A percentile compares a stretch with the other conserved stretches of the same genome.
phyloP scores from a whole-genome alignment of 768 basidiomycete genomes.

The Xerocomellus intermedius region DNA sequence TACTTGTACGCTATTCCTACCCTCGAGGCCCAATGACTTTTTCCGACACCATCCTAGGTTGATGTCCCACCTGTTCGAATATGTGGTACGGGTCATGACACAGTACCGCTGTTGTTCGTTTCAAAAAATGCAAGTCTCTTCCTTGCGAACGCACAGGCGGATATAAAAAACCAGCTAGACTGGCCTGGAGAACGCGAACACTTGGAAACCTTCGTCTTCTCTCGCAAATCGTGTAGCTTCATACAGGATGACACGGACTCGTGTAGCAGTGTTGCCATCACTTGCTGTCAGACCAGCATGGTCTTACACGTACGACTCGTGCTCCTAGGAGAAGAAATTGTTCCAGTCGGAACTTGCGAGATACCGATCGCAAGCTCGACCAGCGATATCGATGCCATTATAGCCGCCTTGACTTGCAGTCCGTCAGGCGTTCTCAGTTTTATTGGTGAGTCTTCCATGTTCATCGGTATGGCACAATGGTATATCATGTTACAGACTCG shows the following conservation, averaged over 20 bases:
- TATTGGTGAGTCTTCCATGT: constrained; percentile 40
- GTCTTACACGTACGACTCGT: constrained; percentile 23
- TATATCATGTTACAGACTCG: constrained; percentile 34
- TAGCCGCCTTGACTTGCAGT: constrained; percentile 34
- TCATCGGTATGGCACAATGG: neutral
- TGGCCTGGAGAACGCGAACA: constrained; percentile 29
- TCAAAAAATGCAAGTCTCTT: constrained; percentile 34
- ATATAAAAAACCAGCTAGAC: constrained; percentile 22
- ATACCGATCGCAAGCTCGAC: constrained; percentile 16
- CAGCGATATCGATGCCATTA: neutral
- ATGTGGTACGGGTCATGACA: constrained; percentile 30
- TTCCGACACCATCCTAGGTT: constrained; percentile 35
- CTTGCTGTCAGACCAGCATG: constrained; percentile 21
- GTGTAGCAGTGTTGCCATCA: constrained; percentile 13
- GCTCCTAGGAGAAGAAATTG: constrained; percentile 20
- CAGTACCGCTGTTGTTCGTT: constrained; percentile 32
- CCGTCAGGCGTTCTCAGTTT: constrained; percentile 48
- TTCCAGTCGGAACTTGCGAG: constrained; percentile 19
- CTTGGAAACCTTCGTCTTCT: constrained; percentile 33
- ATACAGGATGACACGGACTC: constrained; percentile 16
- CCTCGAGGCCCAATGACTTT: constrained; percentile 7
- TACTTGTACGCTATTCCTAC: constrained; percentile 40
- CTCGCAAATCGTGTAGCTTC: constrained; percentile 28
- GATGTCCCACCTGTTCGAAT: constrained; percentile 41
- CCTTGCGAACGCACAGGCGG: constrained; percentile 30